Conservation (phyloP, 345 rosid genomes). For the Heritiera fomes region DNA sequence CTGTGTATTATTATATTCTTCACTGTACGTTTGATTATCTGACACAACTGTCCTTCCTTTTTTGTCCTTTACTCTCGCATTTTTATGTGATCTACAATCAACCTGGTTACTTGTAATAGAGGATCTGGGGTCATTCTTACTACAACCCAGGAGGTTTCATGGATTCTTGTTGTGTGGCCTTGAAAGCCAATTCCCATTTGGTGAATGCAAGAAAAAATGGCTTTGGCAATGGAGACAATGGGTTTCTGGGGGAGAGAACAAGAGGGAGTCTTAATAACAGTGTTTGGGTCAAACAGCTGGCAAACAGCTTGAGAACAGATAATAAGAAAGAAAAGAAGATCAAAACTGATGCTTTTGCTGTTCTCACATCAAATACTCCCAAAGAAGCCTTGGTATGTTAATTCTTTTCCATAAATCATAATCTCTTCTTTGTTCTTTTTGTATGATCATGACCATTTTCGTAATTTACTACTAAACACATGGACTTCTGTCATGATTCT, state of each 20-base stretch:
- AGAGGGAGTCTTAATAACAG: constrained; percentile 43
- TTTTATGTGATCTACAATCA: constrained; percentile 52
- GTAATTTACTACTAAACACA: neutral
- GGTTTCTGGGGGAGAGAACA: constrained; percentile 61
- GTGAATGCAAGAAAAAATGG: constrained; percentile 33
- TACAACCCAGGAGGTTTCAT: constrained; percentile 35
- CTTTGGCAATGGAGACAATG: constrained; percentile 40
- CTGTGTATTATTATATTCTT: constrained; percentile 29
- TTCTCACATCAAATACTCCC: constrained; percentile 65
- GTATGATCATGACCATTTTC: neutral
- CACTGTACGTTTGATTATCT: neutral
- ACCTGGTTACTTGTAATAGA: constrained; percentile 44
- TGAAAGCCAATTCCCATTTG: constrained; percentile 44
- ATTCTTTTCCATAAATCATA: neutral
- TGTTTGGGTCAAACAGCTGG: constrained; percentile 34
- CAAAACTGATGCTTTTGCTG: constrained; percentile 56
- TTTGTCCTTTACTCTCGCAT: neutral
- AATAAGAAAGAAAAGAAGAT: constrained; percentile 29
- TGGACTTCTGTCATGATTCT: neutral
- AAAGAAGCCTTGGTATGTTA: constrained; percentile 59
- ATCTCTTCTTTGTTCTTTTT: neutral
- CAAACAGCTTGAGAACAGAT: constrained; percentile 38
- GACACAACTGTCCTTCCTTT: no score
- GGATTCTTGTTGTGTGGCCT: constrained; percentile 64
- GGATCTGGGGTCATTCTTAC: constrained; percentile 1